phyloP scores from a whole-genome alignment of 1,284 basidiomycete species.

The Amylostereum areolatum region DNA sequence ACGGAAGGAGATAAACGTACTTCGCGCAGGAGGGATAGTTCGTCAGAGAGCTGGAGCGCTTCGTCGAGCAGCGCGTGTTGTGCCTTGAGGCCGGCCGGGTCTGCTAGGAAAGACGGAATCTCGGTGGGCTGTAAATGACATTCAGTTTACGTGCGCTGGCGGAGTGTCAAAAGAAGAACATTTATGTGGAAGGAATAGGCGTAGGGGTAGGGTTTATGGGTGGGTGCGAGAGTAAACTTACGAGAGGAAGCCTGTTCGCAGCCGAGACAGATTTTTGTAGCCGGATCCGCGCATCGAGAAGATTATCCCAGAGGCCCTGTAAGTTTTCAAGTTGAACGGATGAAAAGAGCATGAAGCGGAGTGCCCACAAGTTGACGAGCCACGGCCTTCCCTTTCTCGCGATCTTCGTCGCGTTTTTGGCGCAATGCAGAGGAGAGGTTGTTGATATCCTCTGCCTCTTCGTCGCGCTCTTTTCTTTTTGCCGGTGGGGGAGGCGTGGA shows the following conservation, averaged over 20 bases:
- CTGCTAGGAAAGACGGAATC: slow-evolving; percentile 15
- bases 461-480: slow-evolving; percentile 9
- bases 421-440: slow-evolving; percentile 50
- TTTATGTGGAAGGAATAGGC: background rate
- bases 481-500: slow-evolving; percentile 8
- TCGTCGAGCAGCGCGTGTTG: slow-evolving; percentile 49
- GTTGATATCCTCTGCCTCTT: slow-evolving; percentile 24
- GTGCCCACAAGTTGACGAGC: slow-evolving; percentile 71
- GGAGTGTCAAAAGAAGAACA: slow-evolving; percentile 9
- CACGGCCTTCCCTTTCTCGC: slow-evolving; percentile 76
- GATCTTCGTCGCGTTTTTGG: slow-evolving; percentile 58
- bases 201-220: slow-evolving; percentile 1
- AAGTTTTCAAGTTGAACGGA: background rate
- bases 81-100: slow-evolving; percentile 18
- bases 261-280: slow-evolving; percentile 75
- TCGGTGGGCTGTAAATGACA: slow-evolving; percentile 27
- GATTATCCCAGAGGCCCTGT: slow-evolving; percentile 77
- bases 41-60: slow-evolving; percentile 52
- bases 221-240: slow-evolving; percentile 22
- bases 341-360: slow-evolving; percentile 1
- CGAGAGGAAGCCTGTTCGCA: slow-evolving; percentile 56
- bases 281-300: slow-evolving; percentile 84
- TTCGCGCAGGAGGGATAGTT: slow-evolving; percentile 66
- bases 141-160: slow-evolving; percentile 4
- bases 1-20: slow-evolving; percentile 23